Evolutionary conservation across 164 flowering plant species (phyloP), one percentile per base, ranked within the genome.

Genomic region (Piper betle): DNA sequence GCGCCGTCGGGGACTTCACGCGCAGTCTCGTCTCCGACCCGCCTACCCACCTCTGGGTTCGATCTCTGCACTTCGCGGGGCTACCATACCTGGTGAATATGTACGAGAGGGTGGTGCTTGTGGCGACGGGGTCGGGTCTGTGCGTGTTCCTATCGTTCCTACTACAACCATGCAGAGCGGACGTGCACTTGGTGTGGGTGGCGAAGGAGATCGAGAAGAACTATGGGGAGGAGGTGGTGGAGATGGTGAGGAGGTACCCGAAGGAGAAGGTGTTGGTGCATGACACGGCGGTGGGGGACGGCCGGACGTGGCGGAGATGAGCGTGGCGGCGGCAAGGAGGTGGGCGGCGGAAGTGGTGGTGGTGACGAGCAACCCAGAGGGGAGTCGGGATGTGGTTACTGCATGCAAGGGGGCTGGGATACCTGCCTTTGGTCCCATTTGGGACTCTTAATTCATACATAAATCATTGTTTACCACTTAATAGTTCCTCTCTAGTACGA

Each of bases 1-100:
- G 92, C 4, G 88, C 88, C 12, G 92, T 82, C 0, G 92, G 92
- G 0, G 92, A 86, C 71, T 86, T 82, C 84, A 86, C 88, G 0
- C 84, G 75, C 63, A 73, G 82, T 0, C 62, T 86, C 33, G 84
- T 86, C 7, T 54, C 83, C 2, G 58, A 76, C 68, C 88, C 88
- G 0, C 88, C 92, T 2, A 76, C 67, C 64, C 85, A 84, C 54
- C 61, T 86, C 37, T 82, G 88, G 92, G 84, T 86, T 20, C 74
- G 87, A 3, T 37, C 43, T 15, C 75, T 86, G 33, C 87, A 84
- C 62, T 86, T 86, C 43, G 87, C 85, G 0, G 87, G 88, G 1
- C 57, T 86, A 13, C 88, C 88, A 7, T 86, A 83, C 59, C 70
- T 84, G 7, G 77, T 78, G 33, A 79, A 84, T 68, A 79, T 82